Evolutionary conservation across 495 filamentous ascomycete species (phyloP).

Genomic region (Daldinia decipiens): DNA sequence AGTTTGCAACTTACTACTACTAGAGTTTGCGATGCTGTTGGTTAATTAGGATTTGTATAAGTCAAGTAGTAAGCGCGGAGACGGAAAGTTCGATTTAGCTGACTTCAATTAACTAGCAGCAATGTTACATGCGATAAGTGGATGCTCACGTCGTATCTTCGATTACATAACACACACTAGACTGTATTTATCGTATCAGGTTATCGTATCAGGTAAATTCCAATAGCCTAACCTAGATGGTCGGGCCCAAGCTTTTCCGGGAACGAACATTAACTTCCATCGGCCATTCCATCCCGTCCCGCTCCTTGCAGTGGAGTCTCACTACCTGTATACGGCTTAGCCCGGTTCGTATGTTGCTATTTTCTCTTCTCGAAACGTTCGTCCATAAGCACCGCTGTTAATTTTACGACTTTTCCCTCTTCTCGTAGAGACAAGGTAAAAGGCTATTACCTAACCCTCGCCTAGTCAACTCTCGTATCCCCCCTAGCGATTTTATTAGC

Average conservation of each 20-base stretch:
- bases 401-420: slow-evolving; percentile 8
- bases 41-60: not conserved
- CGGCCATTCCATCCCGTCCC: slow-evolving; percentile 4
- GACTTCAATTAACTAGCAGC: not conserved
- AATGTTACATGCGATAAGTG: not conserved
- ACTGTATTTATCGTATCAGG: not conserved
- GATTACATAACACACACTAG: not conserved
- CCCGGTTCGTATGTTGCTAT: slow-evolving; percentile 13
- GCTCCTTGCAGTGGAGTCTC: no score
- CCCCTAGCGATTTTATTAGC: not conserved
- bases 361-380: slow-evolving; percentile 26
- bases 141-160: not conserved
- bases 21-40: not conserved
- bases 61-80: not conserved
- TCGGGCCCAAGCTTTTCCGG: not conserved
- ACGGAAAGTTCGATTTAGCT: not conserved
- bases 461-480: not conserved
- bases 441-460: slow-evolving; percentile 25
- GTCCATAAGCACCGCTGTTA: slow-evolving; percentile 14
- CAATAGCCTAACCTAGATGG: not conserved
- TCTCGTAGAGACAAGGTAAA: slow-evolving; percentile 6
- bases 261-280: no score
- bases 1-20: not conserved
- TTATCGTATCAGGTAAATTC: no score
- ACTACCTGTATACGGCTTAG: slow-evolving; percentile 21